Conservation (phyloP, 495 filamentous ascomycete genomes). For the Hyaloscypha finlandica region DNA sequence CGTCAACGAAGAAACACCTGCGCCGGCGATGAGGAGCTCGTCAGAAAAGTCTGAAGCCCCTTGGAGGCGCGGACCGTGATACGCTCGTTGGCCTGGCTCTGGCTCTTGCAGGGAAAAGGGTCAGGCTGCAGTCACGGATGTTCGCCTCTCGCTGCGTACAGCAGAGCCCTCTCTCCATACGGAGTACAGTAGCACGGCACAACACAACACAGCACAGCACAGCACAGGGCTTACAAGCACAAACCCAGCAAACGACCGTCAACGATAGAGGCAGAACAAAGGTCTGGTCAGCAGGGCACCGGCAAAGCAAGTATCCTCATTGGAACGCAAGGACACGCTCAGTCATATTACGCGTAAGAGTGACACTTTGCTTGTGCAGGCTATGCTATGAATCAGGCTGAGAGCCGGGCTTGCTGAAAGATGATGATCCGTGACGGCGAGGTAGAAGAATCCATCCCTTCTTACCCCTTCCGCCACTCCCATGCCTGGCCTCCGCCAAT, state of each 20-base stretch:
- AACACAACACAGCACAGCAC: too few species aligned
- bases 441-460: background rate
- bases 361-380: background rate
- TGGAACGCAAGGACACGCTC: background rate
- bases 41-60: background rate
- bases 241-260: background rate
- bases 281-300: constrained; percentile 10
- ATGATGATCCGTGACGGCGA: constrained; percentile 6
- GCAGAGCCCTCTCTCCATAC: background rate
- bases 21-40: background rate
- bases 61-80: background rate
- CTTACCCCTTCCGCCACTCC: constrained; percentile 4
- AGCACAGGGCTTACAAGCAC: background rate
- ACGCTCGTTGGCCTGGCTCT: background rate
- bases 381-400: constrained; percentile 5
- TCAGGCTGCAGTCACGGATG: constrained; percentile 7
- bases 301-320: constrained; percentile 3
- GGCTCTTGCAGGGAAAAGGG: constrained; percentile 5
- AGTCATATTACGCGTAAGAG: constrained; percentile 1
- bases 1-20: background rate
- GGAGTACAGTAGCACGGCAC: too few species aligned
- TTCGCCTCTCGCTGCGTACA: background rate
- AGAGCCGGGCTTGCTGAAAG: constrained; percentile 3
- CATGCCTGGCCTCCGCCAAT: constrained; percentile 12
- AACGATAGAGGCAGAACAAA: background rate